These are phyloP conservation scores for Gonapodya prolifera DNA, from an alignment of 192 early-diverging fungal genomes.

Conservation along the genomic window DNA sequence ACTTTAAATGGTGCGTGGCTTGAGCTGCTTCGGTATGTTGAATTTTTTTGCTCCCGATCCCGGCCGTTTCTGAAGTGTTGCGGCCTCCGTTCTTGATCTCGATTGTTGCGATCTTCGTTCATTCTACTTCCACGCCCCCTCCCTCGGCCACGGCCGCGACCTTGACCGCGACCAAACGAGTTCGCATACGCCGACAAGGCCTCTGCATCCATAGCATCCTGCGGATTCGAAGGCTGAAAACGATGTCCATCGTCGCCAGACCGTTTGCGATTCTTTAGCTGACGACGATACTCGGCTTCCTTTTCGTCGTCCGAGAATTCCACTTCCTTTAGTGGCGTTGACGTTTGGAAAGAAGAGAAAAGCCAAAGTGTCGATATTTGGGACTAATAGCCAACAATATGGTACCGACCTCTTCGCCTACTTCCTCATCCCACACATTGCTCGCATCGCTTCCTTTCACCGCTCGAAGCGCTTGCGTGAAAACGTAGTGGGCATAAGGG, in stretches of 20 bases:
- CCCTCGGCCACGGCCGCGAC: background rate
- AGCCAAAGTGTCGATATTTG: background rate
- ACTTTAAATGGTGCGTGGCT: background rate
- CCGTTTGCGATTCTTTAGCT: constrained; percentile 25
- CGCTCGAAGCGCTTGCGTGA: constrained; percentile 43
- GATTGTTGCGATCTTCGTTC: background rate
- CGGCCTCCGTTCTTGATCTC: background rate
- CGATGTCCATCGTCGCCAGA: background rate
- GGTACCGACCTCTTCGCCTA: constrained; percentile 40
- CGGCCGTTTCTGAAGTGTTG: background rate
- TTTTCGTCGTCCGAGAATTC: constrained; percentile 95
- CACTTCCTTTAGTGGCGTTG: constrained; percentile 35
- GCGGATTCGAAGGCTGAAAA: background rate
- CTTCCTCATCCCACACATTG: constrained; percentile 88
- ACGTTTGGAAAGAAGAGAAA: background rate
- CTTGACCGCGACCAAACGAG: background rate
- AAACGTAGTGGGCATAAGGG: constrained; percentile 44
- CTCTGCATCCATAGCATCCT: background rate
- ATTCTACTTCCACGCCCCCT: background rate
- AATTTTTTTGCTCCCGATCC: background rate
- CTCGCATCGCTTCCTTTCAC: constrained; percentile 84
- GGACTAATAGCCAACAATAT: background rate
- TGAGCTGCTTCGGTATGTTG: background rate
- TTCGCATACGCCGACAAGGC: background rate
- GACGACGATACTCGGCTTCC: constrained; percentile 46